Conservation (phyloP, 1,284 basidiomycete genomes). For the Pseudozyma tsukubaensis region DNA sequence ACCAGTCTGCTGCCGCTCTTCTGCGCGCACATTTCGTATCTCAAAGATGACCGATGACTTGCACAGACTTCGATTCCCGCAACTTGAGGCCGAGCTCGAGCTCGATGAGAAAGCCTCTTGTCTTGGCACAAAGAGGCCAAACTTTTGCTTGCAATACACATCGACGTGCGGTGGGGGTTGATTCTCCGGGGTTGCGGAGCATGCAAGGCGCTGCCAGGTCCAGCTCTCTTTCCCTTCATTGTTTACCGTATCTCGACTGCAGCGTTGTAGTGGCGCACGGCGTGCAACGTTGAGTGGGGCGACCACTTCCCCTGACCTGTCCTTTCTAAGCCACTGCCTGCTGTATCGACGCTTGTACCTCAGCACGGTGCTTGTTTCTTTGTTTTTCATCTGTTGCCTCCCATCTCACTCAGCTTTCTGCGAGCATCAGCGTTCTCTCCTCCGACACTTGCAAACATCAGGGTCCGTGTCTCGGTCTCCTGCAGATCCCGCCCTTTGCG, state of each 20-base stretch:
- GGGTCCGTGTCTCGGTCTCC: slow-evolving; percentile 26
- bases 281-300: background rate
- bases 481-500: slow-evolving; percentile 3
- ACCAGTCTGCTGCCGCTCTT: too few relatives aligned
- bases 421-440: too few relatives aligned
- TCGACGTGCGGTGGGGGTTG: too few relatives aligned
- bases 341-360: background rate
- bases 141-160: too few relatives aligned
- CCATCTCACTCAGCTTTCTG: background rate
- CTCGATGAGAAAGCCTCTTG: background rate
- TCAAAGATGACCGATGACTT: too few relatives aligned
- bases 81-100: too few relatives aligned
- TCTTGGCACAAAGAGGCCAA: background rate
- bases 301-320: background rate
- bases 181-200: too few relatives aligned
- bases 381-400: background rate
- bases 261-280: background rate
- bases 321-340: background rate
- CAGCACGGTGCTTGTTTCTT: background rate
- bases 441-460: background rate
- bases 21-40: too few relatives aligned
- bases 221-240: background rate
- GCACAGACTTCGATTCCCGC: too few relatives aligned
- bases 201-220: too few relatives aligned
- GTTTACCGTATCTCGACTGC: background rate